These are phyloP conservation scores for Scorias spongiosa DNA, from an alignment of 2,329 filamentous ascomycete species.

Conservation along the genomic window DNA sequence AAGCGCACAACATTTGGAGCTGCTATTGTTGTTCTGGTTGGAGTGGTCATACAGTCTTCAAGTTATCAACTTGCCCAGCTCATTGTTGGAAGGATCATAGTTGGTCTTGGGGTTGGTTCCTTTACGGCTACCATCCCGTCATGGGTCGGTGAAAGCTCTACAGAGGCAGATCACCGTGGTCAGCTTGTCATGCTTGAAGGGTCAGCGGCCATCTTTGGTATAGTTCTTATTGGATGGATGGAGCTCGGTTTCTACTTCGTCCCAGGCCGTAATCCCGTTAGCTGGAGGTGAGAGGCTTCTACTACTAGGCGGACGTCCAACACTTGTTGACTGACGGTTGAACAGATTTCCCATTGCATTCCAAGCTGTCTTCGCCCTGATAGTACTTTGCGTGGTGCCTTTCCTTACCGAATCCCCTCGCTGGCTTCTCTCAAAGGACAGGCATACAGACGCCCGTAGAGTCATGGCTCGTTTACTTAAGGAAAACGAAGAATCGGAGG, in stretches of 20 bases:
- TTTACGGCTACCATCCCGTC: slow-evolving; percentile 21
- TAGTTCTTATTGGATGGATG: slow-evolving; percentile 12
- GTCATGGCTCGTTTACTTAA: slow-evolving; percentile 15
- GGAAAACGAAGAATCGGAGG: slow-evolving; percentile 8
- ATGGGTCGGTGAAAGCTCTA: slow-evolving; percentile 19
- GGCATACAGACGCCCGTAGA: slow-evolving; percentile 9
- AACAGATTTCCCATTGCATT: slow-evolving; percentile 26
- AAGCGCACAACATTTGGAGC: slow-evolving; percentile 27
- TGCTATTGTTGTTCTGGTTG: slow-evolving; percentile 24
- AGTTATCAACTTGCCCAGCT: slow-evolving; percentile 29
- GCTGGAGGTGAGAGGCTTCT: slow-evolving; percentile 2
- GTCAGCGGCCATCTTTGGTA: slow-evolving; percentile 10
- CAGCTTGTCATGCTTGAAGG: slow-evolving; percentile 10
- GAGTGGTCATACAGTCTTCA: slow-evolving; percentile 24
- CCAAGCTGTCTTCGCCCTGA: slow-evolving; percentile 27
- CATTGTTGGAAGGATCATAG: slow-evolving; percentile 36
- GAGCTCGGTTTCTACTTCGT: slow-evolving; percentile 12
- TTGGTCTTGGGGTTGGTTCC: slow-evolving; percentile 32
- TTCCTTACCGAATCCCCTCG: slow-evolving; percentile 17
- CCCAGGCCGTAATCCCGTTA: slow-evolving; percentile 7
- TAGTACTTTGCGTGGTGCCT: slow-evolving; percentile 19
- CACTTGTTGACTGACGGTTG: slow-evolving; percentile 1
- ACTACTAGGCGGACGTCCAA: neutral
- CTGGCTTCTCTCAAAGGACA: slow-evolving; percentile 12
- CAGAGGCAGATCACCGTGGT: slow-evolving; percentile 4